Evolutionary conservation across 108 stramenopile genomes (phyloP).

Genomic region (Hondaea fermentalgiana): DNA sequence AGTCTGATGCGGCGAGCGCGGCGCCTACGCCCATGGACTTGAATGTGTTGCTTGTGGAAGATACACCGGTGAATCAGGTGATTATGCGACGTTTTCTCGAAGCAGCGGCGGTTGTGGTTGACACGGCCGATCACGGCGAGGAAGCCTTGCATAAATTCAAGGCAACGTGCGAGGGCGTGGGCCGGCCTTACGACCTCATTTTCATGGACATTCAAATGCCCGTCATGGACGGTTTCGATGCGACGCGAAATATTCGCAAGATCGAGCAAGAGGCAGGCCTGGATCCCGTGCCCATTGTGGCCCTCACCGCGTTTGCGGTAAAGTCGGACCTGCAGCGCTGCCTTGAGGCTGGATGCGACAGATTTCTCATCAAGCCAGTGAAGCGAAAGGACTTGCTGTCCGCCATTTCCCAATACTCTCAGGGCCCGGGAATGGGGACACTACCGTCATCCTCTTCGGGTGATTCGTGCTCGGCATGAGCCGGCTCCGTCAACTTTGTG

Average conservation of each 20-base stretch:
- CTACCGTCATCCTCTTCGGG: too few species aligned
- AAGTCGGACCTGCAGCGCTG: background rate
- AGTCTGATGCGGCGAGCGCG: background rate
- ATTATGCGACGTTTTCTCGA: background rate
- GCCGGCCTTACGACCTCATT: background rate
- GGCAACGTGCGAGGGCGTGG: background rate
- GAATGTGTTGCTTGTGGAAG: background rate
- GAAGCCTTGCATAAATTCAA: constrained; percentile 19
- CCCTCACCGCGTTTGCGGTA: constrained; percentile 32
- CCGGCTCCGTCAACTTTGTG: too few species aligned
- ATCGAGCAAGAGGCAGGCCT: constrained; percentile 28
- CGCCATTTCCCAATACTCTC: background rate
- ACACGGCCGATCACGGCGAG: background rate
- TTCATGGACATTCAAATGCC: constrained; percentile 28
- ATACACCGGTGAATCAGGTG: background rate
- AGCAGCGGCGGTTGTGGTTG: background rate
- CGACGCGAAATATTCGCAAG: background rate
- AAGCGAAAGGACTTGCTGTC: background rate
- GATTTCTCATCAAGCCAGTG: background rate
- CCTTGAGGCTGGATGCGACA: background rate
- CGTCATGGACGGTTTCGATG: constrained; percentile 10
- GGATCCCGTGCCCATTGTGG: constrained; percentile 32
- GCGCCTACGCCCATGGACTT: background rate
- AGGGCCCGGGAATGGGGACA: background rate
- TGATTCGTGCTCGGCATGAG: too few species aligned